Evolutionary conservation across 306 rosid genomes (phyloP), one percentile per base, ranked within the genome.

Genomic region (Herpetospermum pedunculosum): DNA sequence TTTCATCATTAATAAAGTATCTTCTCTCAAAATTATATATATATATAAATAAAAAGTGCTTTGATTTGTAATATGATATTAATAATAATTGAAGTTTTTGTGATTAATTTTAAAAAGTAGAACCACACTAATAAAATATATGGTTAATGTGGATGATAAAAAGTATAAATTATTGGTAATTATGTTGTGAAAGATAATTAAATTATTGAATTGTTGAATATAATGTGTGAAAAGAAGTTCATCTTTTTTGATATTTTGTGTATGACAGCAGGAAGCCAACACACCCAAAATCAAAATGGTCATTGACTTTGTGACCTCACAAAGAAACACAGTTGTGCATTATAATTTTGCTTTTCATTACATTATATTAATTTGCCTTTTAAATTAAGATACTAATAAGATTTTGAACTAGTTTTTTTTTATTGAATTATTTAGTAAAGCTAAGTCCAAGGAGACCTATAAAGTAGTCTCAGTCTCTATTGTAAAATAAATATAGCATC

Each of bases 221-320:
- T 60, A 60, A 60, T 60, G 44, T 32, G 69, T 32, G 69, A 60
- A 60, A 58, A 60, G 69, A 44, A 32, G 44, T 30, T 8, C 44
- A 60, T 32, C 44, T 60, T 60, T 60, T 60, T 60, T 25, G 40
- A 60, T 60, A 32, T 60, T 60, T 60, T 60, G 69, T 60, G 69
- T 60, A n/a, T 60, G 69, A 60, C 69, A 60, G 69, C 69, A 32
- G 8, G 65, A 58, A 58, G 40, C 65, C 38, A 58, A 15, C 65
- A 14, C 14, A 55, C 14, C 43, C 38, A 3, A 60, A 16, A 30
- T 60, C 65, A 58, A 58, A 29, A 58, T 58, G 21, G 65, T 57
- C 35, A 58, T 58, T 58, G 40, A 30, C 65, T 29, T 58, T 58
- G 21, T 58, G 40, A 29, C 65, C 40, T 58, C 65, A 58, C 65